Evolutionary conservation across 257 asterid genomes (phyloP), one percentile per base, ranked within the genome.

Genomic region (Ehretia macrophylla): DNA sequence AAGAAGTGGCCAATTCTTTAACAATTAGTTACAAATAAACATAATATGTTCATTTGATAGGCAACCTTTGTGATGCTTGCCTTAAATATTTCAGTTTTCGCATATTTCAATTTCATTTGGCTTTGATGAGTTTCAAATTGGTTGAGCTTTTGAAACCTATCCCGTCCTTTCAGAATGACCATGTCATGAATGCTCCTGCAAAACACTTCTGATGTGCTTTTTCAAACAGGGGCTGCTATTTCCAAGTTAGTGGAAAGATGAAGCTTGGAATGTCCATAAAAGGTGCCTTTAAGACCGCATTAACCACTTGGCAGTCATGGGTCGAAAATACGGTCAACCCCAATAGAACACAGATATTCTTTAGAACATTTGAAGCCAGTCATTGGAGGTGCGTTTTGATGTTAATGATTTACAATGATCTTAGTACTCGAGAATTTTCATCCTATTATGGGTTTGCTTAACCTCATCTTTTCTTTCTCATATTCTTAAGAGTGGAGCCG

Each of bases 201-300:
- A 60, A 69, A 51, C 32, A 64, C 64, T 55, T 82, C 88, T 87
- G 58, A 87, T 60, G 66, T 78, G 62, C 60, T 60, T 81, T 75
- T 80, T 69, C 79, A 82, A 87, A 82, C 97, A 91, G 98, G 90
- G 98, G 95, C 49, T 85, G 98, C 82, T 88, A 91, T 77, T 91
- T 91, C 72, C 98, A 91, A 80, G 58, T 77, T 64, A 83, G 82
- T 40, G 95, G 93, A 69, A 85, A 51, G 80, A 81, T 84, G 80
- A 91, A 79, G 83, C 84, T 88, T 11, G 98, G 96, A 50, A 79
- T 91, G 95, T 55, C 95, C 17, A 88, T 88, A 60, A 60, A 65
- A 72, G 77, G 48, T 10, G 97, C 83, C 66, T 85, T 88, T 68
- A 82, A 62, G 58, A 70, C 69, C 22, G 98, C 95, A 32, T 64